Evolutionary conservation across 768 basidiomycete genomes (phyloP).

Genomic region (Tulasnella sp.): DNA sequence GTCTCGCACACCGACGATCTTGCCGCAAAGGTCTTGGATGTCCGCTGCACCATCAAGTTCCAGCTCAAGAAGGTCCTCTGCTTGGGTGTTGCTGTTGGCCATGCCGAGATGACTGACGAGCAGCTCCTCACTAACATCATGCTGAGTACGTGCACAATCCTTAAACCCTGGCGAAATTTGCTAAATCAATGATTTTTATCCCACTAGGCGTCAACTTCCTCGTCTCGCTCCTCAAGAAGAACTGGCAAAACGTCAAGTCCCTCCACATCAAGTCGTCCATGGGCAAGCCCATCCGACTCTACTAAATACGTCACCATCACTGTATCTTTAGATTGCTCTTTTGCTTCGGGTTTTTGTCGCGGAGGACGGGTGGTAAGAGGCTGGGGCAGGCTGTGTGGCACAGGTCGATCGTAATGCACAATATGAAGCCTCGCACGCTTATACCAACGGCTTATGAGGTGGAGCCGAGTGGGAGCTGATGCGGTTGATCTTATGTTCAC

Average conservation of each 20-base stretch:
- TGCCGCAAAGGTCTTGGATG: conserved; percentile 83
- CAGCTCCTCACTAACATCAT: conserved; percentile 97
- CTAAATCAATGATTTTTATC: neutral
- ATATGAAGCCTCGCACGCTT: conserved; percentile 99
- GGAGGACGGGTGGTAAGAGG: conserved; percentile 27
- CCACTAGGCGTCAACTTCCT: conserved; percentile 91
- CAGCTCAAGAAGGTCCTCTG: conserved; percentile 99
- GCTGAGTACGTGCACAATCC: conserved; percentile 60
- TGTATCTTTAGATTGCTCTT: conserved; percentile 6
- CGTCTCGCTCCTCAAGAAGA: conserved; percentile 98
- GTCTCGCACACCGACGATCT: conserved; percentile 91
- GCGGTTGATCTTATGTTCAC: conserved; percentile 29
- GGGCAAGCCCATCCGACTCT: conserved; percentile 96
- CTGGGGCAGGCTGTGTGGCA: conserved; percentile 28
- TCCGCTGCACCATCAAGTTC: conserved; percentile 99
- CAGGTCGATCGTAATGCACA: conserved; percentile 63
- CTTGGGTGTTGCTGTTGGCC: conserved; percentile 97
- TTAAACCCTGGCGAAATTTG: neutral
- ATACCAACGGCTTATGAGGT: conserved; percentile 77
- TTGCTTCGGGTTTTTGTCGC: conserved; percentile 30
- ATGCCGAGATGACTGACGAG: conserved; percentile 96
- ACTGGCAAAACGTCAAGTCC: conserved; percentile 99
- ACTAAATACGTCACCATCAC: conserved; percentile 46
- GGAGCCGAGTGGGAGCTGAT: conserved; percentile 90
- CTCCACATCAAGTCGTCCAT: conserved; percentile 98